These are phyloP conservation scores for Cytidiella melzeri DNA, from an alignment of 768 basidiomycete species.

Conservation along the genomic window DNA sequence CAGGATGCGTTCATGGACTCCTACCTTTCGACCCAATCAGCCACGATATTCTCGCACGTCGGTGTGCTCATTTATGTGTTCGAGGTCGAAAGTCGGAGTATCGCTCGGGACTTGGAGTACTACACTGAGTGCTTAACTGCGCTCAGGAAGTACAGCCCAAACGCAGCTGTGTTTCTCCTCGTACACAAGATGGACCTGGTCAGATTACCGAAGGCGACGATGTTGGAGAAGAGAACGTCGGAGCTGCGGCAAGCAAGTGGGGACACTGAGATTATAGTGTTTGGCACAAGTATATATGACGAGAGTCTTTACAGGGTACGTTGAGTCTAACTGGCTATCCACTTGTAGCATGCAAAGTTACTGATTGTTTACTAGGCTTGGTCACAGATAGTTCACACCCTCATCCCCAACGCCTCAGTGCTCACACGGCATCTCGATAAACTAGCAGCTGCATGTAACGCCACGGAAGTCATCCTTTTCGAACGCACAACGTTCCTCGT, in stretches of 20 bases:
- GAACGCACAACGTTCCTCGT: conserved; percentile 98
- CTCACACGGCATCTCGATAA: conserved; percentile 83
- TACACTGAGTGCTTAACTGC: conserved; percentile 89
- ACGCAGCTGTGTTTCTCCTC: conserved; percentile 82
- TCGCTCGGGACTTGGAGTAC: conserved; percentile 82
- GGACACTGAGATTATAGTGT: conserved; percentile 58
- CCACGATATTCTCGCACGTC: conserved; percentile 95
- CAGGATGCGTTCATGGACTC: conserved; percentile 98
- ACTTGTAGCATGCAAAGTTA: no score
- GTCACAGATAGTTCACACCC: conserved; percentile 94
- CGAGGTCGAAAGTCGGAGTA: conserved; percentile 85
- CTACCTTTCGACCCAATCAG: conserved; percentile 85
- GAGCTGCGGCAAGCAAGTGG: conserved; percentile 70
- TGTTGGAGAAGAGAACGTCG: conserved; percentile 65
- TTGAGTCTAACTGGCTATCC: no score
- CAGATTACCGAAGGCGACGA: conserved; percentile 47
- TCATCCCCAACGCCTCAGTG: conserved; percentile 92
- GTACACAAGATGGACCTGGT: conserved; percentile 99
- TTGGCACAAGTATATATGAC: conserved; percentile 95
- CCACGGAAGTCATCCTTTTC: conserved; percentile 92
- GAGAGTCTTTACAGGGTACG: conserved; percentile 90
- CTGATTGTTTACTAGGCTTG: conserved; percentile 60
- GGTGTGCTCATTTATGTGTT: conserved; percentile 99
- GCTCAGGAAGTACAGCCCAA: conserved; percentile 68
- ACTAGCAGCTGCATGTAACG: conserved; percentile 81